phyloP scores from a whole-genome alignment of 352 stramenopile species.

The Phytopythium ostracodes region DNA sequence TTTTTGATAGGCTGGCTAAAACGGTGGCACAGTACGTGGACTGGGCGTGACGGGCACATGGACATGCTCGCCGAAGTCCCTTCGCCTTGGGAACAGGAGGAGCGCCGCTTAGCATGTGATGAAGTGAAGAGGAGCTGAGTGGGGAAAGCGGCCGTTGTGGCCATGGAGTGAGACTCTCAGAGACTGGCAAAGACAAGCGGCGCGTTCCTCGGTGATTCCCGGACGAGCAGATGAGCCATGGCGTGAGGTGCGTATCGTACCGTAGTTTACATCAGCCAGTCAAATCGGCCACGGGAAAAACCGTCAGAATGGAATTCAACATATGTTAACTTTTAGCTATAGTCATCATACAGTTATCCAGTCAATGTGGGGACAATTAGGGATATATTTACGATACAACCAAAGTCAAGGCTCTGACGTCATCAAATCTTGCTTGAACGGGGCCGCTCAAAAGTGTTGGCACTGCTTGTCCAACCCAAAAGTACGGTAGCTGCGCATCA shows the following conservation, averaged over 20 bases:
- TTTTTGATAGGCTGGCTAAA: neutral
- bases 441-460: neutral
- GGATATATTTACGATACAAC: neutral
- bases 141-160: too few species aligned
- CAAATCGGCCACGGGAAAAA: neutral
- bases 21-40: neutral
- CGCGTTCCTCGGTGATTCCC: neutral
- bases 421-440: neutral
- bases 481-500: neutral
- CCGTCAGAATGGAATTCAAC: too few species aligned
- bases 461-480: neutral
- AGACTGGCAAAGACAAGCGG: neutral
- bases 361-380: too few species aligned
- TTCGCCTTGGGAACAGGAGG: neutral
- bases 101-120: neutral
- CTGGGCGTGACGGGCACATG: neutral
- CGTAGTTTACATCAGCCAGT: neutral
- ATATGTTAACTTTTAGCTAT: too few species aligned
- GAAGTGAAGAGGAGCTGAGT: neutral
- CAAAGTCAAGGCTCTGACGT: neutral
- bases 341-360: too few species aligned
- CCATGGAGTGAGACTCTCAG: too few species aligned
- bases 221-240: too few species aligned
- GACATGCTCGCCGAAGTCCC: neutral
- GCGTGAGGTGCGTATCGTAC: neutral